Evolutionary conservation across 345 rosid genomes (phyloP), one percentile per base, ranked within the genome.

Genomic region (Limnanthes douglasii): DNA sequence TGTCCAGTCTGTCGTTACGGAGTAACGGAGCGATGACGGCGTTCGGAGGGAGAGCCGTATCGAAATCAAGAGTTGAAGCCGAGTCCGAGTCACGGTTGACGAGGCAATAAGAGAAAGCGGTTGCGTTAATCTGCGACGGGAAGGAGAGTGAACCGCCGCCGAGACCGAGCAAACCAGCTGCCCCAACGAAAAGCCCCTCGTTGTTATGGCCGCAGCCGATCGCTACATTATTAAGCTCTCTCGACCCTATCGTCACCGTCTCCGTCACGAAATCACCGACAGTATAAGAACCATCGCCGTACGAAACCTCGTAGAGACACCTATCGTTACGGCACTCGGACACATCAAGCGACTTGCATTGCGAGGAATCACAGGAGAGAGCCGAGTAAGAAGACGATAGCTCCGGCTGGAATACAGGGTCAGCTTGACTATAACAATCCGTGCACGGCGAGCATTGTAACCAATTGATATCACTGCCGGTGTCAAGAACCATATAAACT

Each of bases 401-500:
- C 5, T 68, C 25, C 0, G 97, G 97, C 31, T 79, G 74, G 53
- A 76, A 88, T 37, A 83, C 69, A 0, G 93, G 97, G 53, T 79
- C 95, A 18, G 86, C 39, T 43, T 88, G 97, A 48, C 60, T 78
- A 70, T 83, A 88, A 45, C 97, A 88, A 8, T 73, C 69, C 38
- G 80, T 68, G 64, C 97, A 78, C 42, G 97, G 97, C 0, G 82
- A 55, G 36, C 95, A 88, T 39, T 83, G 97, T 16, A 83, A 16
- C 97, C 95, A 83, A 57, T 65, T 77, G n/a, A 82, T 66, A 59
- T 83, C 95, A 20, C 97, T 86, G 6, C 94, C 97, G 0, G 86
- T 78, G 48, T 86, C 94, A 9, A 86, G 57, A 11, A 86, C 92
- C 79, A 86, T 45, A 39, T 81, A 78, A 6, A 65, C 70, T 10